Evolutionary conservation across 768 basidiomycete species (phyloP), one percentile per base, ranked within the genome.

Genomic region (Strobilomyces confusus): DNA sequence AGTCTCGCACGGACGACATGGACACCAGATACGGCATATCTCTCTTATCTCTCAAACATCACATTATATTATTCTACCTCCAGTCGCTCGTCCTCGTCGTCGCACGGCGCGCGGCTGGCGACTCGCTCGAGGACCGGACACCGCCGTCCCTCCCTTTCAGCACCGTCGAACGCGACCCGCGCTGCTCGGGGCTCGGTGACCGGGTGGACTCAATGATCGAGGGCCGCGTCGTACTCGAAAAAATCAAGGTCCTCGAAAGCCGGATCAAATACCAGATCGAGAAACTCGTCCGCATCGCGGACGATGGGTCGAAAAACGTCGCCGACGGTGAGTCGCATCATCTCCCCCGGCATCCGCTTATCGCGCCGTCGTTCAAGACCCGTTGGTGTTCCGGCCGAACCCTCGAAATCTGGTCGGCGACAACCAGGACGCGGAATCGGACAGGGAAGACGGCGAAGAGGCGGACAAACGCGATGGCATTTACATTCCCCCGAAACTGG

Each of bases 181-280:
- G 89, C 33, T 91, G 87, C 0, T 62, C 69, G 7, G 75, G 70
- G n/a, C 66, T 78, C 0, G 91, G 91, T 3, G 91, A 95, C 67
- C 63, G 91, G 7, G 84, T 93, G 8, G 87, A 90, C 61, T 80
- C 82, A 1, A 80, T 92, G 75, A 78, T 95, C 30, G 84, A 95
- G 64, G 78, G 80, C 19, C 82, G 93, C 13, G 74, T 94, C 41
- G 82, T 92, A 9, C 79, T 98, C 42, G 97, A 99, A 66, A 98
- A 97, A 73, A 78, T 88, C 44, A 86, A 87, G 54, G 78, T 82
- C 0, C 77, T 99, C 22, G 95, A 98, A 70, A 77, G 77, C 49
- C 85, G 89, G 64, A 88, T 99, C 80, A 83, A 80, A 44, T 98
- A 99, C 69, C 97, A 98, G 68, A 92, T 99, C 62, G 93, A 98